Conservation (phyloP, 2,329 filamentous ascomycete species). For the Bipolaris bicolor region DNA sequence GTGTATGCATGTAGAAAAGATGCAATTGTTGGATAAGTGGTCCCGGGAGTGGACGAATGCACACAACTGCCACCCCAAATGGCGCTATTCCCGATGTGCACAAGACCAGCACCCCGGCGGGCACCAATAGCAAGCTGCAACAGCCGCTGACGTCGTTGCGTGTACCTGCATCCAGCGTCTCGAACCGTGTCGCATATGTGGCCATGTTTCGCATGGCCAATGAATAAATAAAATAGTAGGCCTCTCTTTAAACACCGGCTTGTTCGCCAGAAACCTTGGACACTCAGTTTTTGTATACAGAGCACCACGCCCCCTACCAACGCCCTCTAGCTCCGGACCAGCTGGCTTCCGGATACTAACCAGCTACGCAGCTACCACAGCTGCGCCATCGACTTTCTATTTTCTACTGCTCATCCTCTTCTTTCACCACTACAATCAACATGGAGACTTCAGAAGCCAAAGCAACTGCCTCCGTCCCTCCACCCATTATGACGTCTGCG, state of each 20-base stretch:
- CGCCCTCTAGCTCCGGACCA: slow-evolving; percentile 28
- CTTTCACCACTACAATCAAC: background rate
- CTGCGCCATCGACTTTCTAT: background rate
- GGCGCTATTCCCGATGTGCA: slow-evolving; percentile 7
- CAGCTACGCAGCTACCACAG: background rate
- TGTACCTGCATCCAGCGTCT: slow-evolving; percentile 26
- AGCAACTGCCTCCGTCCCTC: slow-evolving; percentile 15
- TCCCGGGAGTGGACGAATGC: background rate
- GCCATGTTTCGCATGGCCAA: slow-evolving; percentile 18
- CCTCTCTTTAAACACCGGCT: background rate
- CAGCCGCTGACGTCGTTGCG: slow-evolving; percentile 38
- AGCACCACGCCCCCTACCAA: slow-evolving; percentile 18
- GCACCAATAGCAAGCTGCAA: slow-evolving; percentile 19
- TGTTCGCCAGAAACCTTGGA: background rate
- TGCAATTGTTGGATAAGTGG: too few species aligned
- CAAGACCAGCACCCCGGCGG: slow-evolving; percentile 12
- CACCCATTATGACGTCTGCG: slow-evolving; percentile 12
- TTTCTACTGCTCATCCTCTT: background rate
- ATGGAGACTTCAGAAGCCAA: slow-evolving; percentile 30
- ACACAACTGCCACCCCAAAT: background rate
- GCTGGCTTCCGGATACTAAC: slow-evolving; percentile 24
- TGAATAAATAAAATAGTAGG: slow-evolving; percentile 7
- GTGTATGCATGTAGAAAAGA: too few species aligned
- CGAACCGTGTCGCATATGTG: slow-evolving; percentile 16
- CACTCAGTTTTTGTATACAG: slow-evolving; percentile 10